Evolutionary conservation across 768 basidiomycete species (phyloP).

Genomic region (Boletales sp.): DNA sequence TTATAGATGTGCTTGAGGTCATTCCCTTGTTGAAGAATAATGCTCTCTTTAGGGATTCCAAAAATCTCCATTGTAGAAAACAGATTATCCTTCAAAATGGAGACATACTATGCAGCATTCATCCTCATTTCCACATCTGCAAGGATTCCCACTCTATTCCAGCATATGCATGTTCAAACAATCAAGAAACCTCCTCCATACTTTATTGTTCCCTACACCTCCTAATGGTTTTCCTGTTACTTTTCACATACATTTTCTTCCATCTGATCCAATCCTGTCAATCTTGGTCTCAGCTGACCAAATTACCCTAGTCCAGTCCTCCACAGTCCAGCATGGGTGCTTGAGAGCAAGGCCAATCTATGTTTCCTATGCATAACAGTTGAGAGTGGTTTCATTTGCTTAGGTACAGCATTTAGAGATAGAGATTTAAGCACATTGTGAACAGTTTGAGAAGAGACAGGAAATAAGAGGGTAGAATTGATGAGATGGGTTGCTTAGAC

Average conservation of each 20-base stretch:
- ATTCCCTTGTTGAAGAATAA: background rate
- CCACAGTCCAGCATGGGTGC: background rate
- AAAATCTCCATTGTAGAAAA: background rate
- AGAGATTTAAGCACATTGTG: background rate
- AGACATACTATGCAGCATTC: too few species aligned
- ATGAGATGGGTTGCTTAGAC: too few species aligned
- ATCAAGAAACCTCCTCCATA: background rate
- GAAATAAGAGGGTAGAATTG: background rate
- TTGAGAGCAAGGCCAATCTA: background rate
- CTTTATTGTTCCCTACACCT: background rate
- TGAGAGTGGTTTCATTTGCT: background rate
- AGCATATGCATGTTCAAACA: background rate
- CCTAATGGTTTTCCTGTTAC: too few species aligned
- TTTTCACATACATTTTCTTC: background rate
- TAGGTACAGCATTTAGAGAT: background rate
- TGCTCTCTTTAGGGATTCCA: background rate
- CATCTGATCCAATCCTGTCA: background rate
- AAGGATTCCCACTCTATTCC: too few species aligned
- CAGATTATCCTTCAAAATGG: too few species aligned
- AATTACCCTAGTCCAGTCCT: background rate
- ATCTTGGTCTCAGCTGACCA: too few species aligned
- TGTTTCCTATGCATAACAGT: background rate
- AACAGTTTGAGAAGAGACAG: too few species aligned
- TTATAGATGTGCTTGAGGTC: too few species aligned
- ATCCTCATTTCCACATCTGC: too few species aligned